Evolutionary conservation across 2,329 filamentous ascomycete species (phyloP).

Genomic region (Ilyonectria robusta): DNA sequence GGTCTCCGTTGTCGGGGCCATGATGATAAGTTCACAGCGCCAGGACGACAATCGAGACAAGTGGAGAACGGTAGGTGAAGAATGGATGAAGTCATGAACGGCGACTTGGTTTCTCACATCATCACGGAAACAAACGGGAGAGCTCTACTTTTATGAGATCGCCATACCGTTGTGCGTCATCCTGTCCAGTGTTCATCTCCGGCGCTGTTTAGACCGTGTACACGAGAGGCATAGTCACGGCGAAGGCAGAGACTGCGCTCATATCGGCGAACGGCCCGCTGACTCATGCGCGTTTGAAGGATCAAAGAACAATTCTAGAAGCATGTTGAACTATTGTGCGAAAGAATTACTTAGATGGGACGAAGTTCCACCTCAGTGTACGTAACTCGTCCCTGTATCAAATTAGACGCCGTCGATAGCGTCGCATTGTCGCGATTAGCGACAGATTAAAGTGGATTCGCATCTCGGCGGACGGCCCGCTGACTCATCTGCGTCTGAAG

Average conservation of each 20-base stretch:
- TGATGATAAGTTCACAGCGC: background rate
- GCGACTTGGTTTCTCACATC: background rate
- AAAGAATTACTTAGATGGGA: background rate
- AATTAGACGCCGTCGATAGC: background rate
- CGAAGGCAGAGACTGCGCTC: background rate
- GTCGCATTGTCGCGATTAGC: background rate
- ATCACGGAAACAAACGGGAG: background rate
- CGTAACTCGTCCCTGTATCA: background rate
- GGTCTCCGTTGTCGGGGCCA: background rate
- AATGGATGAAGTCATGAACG: background rate
- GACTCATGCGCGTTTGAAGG: background rate
- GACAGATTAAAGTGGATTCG: background rate
- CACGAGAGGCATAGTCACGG: background rate
- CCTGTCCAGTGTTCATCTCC: background rate
- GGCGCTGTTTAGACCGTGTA: background rate
- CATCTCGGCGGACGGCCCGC: background rate
- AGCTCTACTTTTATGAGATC: background rate
- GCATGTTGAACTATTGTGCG: background rate
- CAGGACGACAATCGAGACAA: background rate
- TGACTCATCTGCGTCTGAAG: too few species aligned
- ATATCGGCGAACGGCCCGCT: background rate
- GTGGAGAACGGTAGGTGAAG: background rate
- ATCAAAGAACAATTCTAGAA: background rate
- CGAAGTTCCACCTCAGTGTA: background rate
- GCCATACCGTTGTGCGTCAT: background rate